phyloP scores from a whole-genome alignment of 352 stramenopile species.

The Pythium pyrilobum region DNA sequence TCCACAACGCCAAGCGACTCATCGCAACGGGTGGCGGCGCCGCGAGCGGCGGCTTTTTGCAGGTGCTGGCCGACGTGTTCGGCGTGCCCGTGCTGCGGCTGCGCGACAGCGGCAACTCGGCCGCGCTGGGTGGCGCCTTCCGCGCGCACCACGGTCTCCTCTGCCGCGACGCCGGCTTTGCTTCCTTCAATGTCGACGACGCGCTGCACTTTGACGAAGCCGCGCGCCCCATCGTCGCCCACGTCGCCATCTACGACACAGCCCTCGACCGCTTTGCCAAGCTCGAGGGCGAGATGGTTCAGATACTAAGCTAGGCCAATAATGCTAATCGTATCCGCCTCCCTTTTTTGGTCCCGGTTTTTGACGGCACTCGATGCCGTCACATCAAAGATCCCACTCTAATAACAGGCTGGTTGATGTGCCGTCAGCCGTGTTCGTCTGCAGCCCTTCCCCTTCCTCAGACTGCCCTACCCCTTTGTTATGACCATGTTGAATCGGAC shows the following conservation, averaged over 20 bases:
- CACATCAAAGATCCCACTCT: neutral
- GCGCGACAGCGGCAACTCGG: constrained; percentile 12
- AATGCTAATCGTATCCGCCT: neutral
- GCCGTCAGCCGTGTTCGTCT: constrained; percentile 7
- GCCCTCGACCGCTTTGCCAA: constrained; percentile 5
- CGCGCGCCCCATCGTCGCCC: neutral
- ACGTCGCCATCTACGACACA: neutral
- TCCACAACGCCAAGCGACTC: constrained; percentile 40
- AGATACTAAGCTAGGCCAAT: constrained; percentile 7
- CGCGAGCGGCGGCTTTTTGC: constrained; percentile 45
- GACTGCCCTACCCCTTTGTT: constrained; percentile 14
- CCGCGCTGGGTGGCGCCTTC: constrained; percentile 22
- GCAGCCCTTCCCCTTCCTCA: constrained; percentile 17
- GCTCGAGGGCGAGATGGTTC: constrained; percentile 3
- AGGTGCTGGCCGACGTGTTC: constrained; percentile 44
- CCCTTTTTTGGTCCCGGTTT: neutral
- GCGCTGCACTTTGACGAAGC: constrained; percentile 4
- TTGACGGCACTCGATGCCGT: neutral
- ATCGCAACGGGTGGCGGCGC: constrained; percentile 61
- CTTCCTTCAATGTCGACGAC: constrained; percentile 2
- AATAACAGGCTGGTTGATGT: constrained; percentile 17
- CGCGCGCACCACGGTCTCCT: constrained; percentile 15
- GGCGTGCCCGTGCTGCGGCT: constrained; percentile 11
- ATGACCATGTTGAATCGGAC: constrained; percentile 14
- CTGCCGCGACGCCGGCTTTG: neutral